Percentiles rank a stretch among this genome's conserved stretches.
These are phyloP conservation scores for Wickerhamomyces sp. DNA, from an alignment of 1,139 yeast species.

Conservation along the genomic window DNA sequence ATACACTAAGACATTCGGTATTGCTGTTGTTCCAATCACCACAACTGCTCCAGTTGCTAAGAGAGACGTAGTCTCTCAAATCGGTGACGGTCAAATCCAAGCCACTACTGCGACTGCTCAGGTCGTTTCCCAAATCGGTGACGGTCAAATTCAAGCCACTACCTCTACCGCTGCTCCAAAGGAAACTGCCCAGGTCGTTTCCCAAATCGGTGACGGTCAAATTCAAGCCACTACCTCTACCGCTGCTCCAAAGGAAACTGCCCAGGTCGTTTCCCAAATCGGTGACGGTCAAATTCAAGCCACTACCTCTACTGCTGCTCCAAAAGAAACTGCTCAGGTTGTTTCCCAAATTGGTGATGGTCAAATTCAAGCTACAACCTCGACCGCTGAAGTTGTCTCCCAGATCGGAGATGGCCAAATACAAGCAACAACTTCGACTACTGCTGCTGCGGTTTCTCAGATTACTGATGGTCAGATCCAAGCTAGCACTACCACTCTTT, in stretches of 20 bases:
- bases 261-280: constrained; percentile 43
- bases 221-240: constrained; percentile 17
- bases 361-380: constrained; percentile 24
- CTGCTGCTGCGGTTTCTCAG: constrained; percentile 20
- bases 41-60: constrained; percentile 17
- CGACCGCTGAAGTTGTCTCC: constrained; percentile 20
- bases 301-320: constrained; percentile 22
- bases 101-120: constrained; percentile 30
- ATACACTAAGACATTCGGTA: constrained; percentile 60
- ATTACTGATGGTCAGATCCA: constrained; percentile 28
- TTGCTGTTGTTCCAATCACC: constrained; percentile 54
- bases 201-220: constrained; percentile 29
- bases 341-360: constrained; percentile 22
- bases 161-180: constrained; percentile 19
- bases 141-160: constrained; percentile 47
- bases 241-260: constrained; percentile 10
- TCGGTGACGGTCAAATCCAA: constrained; percentile 60
- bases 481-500: constrained; percentile 23
- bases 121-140: constrained; percentile 49
- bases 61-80: constrained; percentile 39
- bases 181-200: no score
- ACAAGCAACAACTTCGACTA: constrained; percentile 24
- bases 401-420: constrained; percentile 33
- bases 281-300: constrained; percentile 53
- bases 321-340: no score